Evolutionary conservation across 306 rosid species (phyloP), one percentile per base, ranked within the genome.

Genomic region (Malus sylvestris): DNA sequence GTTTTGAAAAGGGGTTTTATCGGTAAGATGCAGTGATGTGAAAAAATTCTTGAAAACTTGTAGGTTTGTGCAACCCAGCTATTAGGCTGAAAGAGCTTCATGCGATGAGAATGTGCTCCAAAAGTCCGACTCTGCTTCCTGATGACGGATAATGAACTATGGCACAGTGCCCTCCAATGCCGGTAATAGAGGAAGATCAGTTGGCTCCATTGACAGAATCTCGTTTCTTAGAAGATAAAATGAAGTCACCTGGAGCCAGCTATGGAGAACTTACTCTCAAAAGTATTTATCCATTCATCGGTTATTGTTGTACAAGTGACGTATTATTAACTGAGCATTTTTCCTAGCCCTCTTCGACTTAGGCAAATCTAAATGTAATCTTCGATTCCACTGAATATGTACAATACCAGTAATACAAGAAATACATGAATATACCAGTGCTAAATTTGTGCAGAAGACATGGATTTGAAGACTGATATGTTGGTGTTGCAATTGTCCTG

Each of bases 61-160:
- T 79, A 84, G 82, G 87, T 44, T 49, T 84, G 51, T 84, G 87
- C 80, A 74, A 78, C 42, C 85, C 87, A 49, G 72, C 46, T 46
- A 30, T 8, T 42, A 61, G 82, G 30, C 60, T 84, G 80, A 77
- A 77, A 64, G 87, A 78, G 63, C 85, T 84, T 66, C 87, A 84
- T 67, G 66, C 71, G 51, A 84, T 44, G 18, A 55, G 65, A 10
- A 73, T 81, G 80, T 83, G 84, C 78, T 83, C 83, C 75, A 80
- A 76, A 83, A 80, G 83, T 76, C 79, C 84, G 14, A 83, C 86
- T 10, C 75, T 83, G 42, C 86, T 69, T 46, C 65, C 78, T 7
- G 83, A 76, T 51, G 81, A 78, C 60, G 33, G 71, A 65, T 78
- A 55, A 68, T 6, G 58, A 38, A 3, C 22, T 65, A 38, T 22